Evolutionary conservation across 176 grass and related monocot genomes (phyloP).

Genomic region (Oryza punctata): DNA sequence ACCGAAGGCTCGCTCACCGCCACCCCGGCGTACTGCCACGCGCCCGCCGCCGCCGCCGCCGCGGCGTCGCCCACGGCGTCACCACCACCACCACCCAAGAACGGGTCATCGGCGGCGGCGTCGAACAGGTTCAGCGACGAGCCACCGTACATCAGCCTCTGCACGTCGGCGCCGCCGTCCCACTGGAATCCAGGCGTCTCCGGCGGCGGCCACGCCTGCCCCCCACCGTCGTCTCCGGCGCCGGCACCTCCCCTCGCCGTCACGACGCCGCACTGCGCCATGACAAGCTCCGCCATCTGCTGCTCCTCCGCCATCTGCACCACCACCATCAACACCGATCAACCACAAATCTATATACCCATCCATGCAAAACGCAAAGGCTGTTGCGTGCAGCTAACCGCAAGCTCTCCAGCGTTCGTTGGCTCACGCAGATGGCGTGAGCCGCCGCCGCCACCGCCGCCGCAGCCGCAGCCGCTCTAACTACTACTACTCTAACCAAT

Average conservation of each 20-base stretch:
- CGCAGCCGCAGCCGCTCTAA: not conserved
- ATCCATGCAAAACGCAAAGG: conserved; percentile 48
- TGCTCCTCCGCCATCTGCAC: conserved; percentile 75
- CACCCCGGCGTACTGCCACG: conserved; percentile 33
- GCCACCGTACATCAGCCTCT: conserved; percentile 40
- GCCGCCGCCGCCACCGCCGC: not conserved
- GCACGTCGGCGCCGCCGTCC: conserved; percentile 48
- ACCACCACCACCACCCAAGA: conserved; percentile 28
- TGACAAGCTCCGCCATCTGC: conserved; percentile 77
- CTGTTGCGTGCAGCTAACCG: conserved; percentile 42
- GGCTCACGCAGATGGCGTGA: conserved; percentile 45
- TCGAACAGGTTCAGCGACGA: conserved; percentile 49
- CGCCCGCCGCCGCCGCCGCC: not conserved
- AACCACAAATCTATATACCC: not conserved
- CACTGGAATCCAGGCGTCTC: conserved; percentile 53
- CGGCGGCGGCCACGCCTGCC: conserved; percentile 36
- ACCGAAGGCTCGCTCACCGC: conserved; percentile 39
- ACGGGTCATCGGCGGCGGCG: conserved; percentile 30
- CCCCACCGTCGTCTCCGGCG: conserved; percentile 3
- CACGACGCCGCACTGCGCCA: conserved; percentile 62
- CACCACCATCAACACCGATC: not conserved
- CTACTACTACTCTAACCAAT: conserved; percentile 32
- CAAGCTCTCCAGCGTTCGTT: conserved; percentile 17
- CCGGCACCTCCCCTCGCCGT: not conserved
- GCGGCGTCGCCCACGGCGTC: conserved; percentile 6